Evolutionary conservation across 1,139 yeast species (phyloP).

Genomic region (Kazachstania sp.): DNA sequence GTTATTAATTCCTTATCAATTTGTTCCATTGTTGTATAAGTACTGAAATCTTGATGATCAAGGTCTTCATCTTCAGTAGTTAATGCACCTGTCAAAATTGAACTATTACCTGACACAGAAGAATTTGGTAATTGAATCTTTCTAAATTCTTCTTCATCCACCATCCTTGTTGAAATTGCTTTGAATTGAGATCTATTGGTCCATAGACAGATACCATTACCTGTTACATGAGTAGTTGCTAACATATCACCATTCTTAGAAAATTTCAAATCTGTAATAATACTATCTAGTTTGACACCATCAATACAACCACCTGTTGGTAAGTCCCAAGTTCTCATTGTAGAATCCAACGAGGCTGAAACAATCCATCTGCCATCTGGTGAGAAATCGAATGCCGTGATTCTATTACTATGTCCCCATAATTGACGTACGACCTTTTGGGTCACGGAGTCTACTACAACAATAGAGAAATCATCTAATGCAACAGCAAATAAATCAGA

Average conservation of each 20-base stretch:
- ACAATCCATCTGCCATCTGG: conserved; percentile 97
- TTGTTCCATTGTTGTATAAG: conserved; percentile 56
- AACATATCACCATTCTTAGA: conserved; percentile 86
- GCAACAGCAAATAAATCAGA: conserved; percentile 83
- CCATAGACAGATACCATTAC: conserved; percentile 90
- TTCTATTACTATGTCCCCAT: conserved; percentile 84
- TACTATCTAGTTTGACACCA: conserved; percentile 69
- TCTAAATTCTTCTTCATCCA: conserved; percentile 66
- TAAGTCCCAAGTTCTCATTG: conserved; percentile 93
- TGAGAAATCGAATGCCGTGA: conserved; percentile 82
- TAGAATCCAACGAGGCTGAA: conserved; percentile 73
- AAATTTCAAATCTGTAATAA: conserved; percentile 71
- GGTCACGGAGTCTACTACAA: conserved; percentile 74
- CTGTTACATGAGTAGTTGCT: conserved; percentile 88
- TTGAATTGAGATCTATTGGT: conserved; percentile 81
- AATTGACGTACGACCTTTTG: conserved; percentile 77
- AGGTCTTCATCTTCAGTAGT: conserved; percentile 32
- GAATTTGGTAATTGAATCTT: conserved; percentile 60
- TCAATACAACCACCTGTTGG: conserved; percentile 97
- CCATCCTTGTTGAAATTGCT: conserved; percentile 59
- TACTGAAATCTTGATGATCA: conserved; percentile 28
- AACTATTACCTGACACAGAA: conserved; percentile 76
- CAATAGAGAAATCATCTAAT: conserved; percentile 77
- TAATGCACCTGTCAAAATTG: conserved; percentile 74
- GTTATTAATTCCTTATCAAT: conserved; percentile 58